Conservation (phyloP, 306 rosid species). For the Rosa persica region DNA sequence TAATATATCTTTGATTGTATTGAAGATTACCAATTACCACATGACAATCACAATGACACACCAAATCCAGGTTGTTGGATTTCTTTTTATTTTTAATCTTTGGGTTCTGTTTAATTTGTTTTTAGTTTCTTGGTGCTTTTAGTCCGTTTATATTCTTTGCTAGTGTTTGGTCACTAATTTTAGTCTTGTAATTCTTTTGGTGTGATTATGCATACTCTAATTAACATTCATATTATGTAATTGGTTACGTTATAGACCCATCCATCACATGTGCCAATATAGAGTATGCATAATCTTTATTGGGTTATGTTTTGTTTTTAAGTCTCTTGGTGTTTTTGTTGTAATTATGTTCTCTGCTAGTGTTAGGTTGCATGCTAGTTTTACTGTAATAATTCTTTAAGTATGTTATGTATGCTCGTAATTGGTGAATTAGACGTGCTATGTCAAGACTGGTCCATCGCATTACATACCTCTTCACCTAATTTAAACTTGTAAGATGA, state of each 20-base stretch:
- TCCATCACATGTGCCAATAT: too few relatives aligned
- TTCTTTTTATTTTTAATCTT: not conserved
- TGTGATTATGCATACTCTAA: not conserved
- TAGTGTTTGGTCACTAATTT: not conserved
- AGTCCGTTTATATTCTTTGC: not conserved
- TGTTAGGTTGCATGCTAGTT: too few relatives aligned
- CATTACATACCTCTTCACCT: too few relatives aligned
- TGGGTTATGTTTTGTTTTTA: too few relatives aligned
- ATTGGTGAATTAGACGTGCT: too few relatives aligned
- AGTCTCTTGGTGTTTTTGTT: too few relatives aligned
- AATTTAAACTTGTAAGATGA: too few relatives aligned
- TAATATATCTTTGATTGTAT: not conserved
- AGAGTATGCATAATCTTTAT: too few relatives aligned
- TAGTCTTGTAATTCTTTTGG: not conserved
- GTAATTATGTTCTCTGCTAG: too few relatives aligned
- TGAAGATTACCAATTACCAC: not conserved
- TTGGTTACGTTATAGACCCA: not conserved
- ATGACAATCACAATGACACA: conserved; percentile 12
- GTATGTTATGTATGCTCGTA: too few relatives aligned
- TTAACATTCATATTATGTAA: not conserved
- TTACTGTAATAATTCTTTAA: too few relatives aligned
- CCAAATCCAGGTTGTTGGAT: not conserved
- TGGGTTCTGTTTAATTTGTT: not conserved
- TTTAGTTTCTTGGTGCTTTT: not conserved
- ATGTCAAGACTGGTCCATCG: too few relatives aligned